Evolutionary conservation across 2,329 filamentous ascomycete genomes (phyloP).

Genomic region (Cytospora piceae): DNA sequence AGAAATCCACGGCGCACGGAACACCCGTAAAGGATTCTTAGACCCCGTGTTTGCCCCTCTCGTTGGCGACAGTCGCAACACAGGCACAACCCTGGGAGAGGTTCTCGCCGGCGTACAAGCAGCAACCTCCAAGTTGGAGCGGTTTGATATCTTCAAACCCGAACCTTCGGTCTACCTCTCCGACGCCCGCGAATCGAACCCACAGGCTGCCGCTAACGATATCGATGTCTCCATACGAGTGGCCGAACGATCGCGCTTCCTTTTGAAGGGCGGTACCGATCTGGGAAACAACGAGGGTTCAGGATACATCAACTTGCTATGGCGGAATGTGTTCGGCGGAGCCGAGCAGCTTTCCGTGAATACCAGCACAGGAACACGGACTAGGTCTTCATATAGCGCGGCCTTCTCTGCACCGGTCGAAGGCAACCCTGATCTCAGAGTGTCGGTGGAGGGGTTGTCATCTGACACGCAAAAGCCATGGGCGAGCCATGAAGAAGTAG

Average conservation of each 20-base stretch:
- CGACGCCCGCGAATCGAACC: slow-evolving; percentile 69
- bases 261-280: slow-evolving; percentile 93
- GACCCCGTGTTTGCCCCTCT: slow-evolving; percentile 79
- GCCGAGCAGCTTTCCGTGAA: slow-evolving; percentile 88
- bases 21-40: slow-evolving; percentile 85
- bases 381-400: slow-evolving; percentile 87
- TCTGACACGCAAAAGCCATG: slow-evolving; percentile 88
- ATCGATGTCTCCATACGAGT: slow-evolving; percentile 80
- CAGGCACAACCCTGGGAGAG: slow-evolving; percentile 77
- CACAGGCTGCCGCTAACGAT: slow-evolving; percentile 73
- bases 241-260: slow-evolving; percentile 78
- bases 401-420: slow-evolving; percentile 81
- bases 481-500: slow-evolving; percentile 90
- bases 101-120: slow-evolving; percentile 73
- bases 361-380: slow-evolving; percentile 86
- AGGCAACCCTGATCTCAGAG: slow-evolving; percentile 79
- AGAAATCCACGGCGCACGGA: slow-evolving; percentile 77
- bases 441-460: slow-evolving; percentile 78
- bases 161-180: slow-evolving; percentile 83
- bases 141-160: slow-evolving; percentile 86
- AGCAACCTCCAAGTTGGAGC: slow-evolving; percentile 73
- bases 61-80: slow-evolving; percentile 67
- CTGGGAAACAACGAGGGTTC: slow-evolving; percentile 93
- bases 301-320: slow-evolving; percentile 83
- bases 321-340: slow-evolving; percentile 92